Evolutionary conservation across 116 monocot genomes (phyloP), one percentile per base, ranked within the genome.

Genomic region (Thalassia testudinum): DNA sequence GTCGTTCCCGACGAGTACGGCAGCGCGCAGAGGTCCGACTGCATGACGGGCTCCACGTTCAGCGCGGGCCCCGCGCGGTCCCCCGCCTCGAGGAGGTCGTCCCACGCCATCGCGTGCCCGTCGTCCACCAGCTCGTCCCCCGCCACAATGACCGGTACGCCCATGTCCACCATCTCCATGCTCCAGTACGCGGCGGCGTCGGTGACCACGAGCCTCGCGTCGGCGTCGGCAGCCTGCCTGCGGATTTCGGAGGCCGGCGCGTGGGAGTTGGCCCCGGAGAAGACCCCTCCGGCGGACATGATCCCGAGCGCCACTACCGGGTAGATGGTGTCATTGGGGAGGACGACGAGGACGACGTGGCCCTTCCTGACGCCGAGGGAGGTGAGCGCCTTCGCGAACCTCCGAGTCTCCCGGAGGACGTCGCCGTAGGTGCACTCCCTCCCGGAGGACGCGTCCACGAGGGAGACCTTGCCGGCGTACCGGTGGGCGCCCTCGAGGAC

Each of bases 1-100:
- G 93, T 87, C 6, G 93, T 93, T 24, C 93, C 93, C 0, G 87
- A 93, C 0, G 87, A 93, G 74, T 80, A 93, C 0, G 93, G 93
- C 0, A 93, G 70, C 0, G 93, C 87, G 53, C 93, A 93, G 0
- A 93, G 68, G 52, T 87, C 92, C 2, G 45, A 34, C 49, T 72
- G 73, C 7, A 17, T 1, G 38, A 70, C 63, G 47, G 40, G 16
- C 10, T 53, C 53, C 23, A 42, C 26, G 15, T 8, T 26, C 17
- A 40, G 12, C 21, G 17, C 12, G 54, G 50, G 16, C 34, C 24
- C 22, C 0, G 75, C 78, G 0, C 63, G 52, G 60, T 87, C 87
- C 12, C 75, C 47, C 12, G 83, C 82, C 5, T 51, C 56, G 0
- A 93, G 78, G 11, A 93, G 71, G 25, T 87, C 78, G 8, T 68